Conservation (phyloP, 2,329 filamentous ascomycete species). For the Alternaria panax region DNA sequence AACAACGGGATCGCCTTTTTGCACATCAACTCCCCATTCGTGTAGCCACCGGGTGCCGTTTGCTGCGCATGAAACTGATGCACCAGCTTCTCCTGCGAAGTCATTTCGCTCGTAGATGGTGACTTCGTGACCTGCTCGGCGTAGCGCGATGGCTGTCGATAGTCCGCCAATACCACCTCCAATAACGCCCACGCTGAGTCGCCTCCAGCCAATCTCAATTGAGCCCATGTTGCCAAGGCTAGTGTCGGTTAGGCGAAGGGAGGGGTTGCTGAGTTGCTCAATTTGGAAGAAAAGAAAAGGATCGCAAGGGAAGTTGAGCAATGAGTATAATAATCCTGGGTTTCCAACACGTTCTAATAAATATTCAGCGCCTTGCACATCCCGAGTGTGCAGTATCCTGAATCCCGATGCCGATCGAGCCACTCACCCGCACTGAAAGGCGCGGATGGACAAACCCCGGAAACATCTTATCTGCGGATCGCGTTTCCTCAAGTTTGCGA, state of each 20-base stretch:
- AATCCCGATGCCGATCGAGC: background rate
- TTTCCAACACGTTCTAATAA: background rate
- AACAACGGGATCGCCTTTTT: conserved; percentile 70
- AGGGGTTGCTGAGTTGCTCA: background rate
- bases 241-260: background rate
- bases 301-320: background rate
- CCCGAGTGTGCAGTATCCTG: background rate
- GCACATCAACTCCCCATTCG: conserved; percentile 71
- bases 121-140: conserved; percentile 62
- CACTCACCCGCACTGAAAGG: background rate
- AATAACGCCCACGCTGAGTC: conserved; percentile 52
- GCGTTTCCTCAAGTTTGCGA: background rate
- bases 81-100: conserved; percentile 71
- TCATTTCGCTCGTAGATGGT: conserved; percentile 72
- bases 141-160: conserved; percentile 59
- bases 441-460: background rate
- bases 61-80: conserved; percentile 63
- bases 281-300: background rate
- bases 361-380: background rate
- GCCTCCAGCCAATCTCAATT: conserved; percentile 25
- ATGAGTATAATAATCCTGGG: background rate
- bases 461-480: background rate
- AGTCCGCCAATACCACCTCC: conserved; percentile 65
- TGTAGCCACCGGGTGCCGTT: conserved; percentile 75
- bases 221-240: background rate